These are phyloP conservation scores for Phycomyces nitens DNA, from an alignment of 192 early-diverging fungal genomes.

Conservation along the genomic window DNA sequence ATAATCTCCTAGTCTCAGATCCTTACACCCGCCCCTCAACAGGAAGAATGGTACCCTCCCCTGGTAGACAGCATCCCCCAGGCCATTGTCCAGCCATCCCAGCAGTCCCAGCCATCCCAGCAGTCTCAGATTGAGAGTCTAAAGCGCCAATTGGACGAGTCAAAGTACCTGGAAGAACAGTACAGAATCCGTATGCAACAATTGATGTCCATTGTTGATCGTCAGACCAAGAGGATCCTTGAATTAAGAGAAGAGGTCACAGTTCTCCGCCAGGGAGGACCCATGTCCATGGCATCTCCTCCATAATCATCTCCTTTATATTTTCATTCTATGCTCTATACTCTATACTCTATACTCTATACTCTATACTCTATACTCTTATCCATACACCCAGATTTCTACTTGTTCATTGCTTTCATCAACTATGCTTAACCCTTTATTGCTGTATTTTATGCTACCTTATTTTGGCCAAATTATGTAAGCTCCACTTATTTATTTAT, in stretches of 20 bases:
- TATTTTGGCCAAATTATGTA: too few relatives aligned
- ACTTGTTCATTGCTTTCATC: neutral
- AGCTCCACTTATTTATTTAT: too few relatives aligned
- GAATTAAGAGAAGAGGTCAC: neutral
- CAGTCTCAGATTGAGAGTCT: neutral
- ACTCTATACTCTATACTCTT: neutral
- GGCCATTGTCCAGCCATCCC: neutral
- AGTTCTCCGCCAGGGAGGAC: neutral
- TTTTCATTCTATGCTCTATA: neutral
- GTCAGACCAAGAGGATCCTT: neutral
- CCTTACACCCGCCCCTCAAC: too few relatives aligned
- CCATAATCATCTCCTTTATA: neutral
- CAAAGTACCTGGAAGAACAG: neutral
- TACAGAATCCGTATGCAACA: neutral
- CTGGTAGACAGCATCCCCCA: neutral
- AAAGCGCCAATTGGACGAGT: neutral
- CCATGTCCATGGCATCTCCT: neutral
- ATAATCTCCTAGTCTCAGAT: too few relatives aligned
- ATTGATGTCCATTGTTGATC: neutral
- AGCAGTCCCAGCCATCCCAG: neutral
- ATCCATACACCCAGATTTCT: neutral
- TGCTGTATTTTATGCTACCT: neutral
- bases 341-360: neutral
- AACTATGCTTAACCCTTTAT: neutral
- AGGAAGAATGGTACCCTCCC: too few relatives aligned